Base-by-base conservation (phyloP, 2,329 filamentous ascomycete species). In the Trichoderma arundinaceum region DNA sequence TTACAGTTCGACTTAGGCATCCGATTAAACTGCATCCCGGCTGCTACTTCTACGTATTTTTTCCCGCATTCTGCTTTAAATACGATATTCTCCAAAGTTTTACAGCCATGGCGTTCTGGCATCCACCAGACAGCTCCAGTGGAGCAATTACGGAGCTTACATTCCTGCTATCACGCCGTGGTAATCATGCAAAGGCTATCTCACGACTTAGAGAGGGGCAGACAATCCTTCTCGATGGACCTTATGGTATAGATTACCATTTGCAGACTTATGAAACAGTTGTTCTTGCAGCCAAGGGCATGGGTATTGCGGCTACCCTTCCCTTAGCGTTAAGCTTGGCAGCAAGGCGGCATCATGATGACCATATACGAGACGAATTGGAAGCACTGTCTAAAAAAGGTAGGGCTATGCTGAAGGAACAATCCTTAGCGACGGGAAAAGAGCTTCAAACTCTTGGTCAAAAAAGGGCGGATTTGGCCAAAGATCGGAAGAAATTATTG, bases 231-330 rank as follows among this genome's bases (percentile, higher is more conserved):
- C 60, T 67, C 7, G 46, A 67, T 33, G 54, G 65, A 1, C 60
- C 54, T 5, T 64, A 63, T 44, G 48, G 60, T 5, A 35, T 53
- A 17, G 32, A 59, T 7, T 43, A 58, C 1, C 17, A 46, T 7
- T 32, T 64, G 6, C 4, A 56, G 10, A 32, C n/a, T 5, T 54
- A 54, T 35, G 28, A 67, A 33, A 67, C 54, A 13, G 41, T 67
- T 13, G 41, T 67, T 28, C 54, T 67, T 39, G 53, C 53, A 7
- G 65, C 65, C 15, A 64, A 64, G 33, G 65, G 60, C 10, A 49
- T 67, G 9, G 60, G 65, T 1, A 67, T 67, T 13, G 48, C 48
- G 1, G 60, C 58, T 7, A 52, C 52, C 2, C 39, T 67, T 9
- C 60, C 46, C 9, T 28, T 67, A 28, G 60, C 60, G 4, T 33